Conservation (phyloP, 108 stramenopile genomes). For the Pseudonitzschia pungens region DNA sequence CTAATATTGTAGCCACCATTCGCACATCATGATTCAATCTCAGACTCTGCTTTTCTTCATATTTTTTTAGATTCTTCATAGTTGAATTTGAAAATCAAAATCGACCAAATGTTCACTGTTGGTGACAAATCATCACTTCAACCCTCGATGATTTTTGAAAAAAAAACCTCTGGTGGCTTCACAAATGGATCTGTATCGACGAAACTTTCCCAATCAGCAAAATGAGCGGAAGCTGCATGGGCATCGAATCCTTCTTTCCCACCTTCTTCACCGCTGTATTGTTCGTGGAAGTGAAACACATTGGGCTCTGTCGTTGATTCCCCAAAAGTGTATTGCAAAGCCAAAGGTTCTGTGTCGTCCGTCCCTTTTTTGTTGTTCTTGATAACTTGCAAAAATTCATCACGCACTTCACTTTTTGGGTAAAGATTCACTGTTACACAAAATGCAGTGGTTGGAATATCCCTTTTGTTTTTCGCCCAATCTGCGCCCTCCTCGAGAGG, state of each 20-base stretch:
- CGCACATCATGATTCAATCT: too few relatives aligned
- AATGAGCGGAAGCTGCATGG: constrained; percentile 44
- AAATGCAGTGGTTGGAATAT: constrained; percentile 18
- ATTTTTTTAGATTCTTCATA: too few relatives aligned
- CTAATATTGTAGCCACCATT: too few relatives aligned
- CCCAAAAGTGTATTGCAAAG: constrained; percentile 50
- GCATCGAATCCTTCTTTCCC: constrained; percentile 57
- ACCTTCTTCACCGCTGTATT: constrained; percentile 38
- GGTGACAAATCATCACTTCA: background rate
- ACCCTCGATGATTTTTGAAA: constrained; percentile 28
- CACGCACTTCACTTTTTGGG: constrained; percentile 35
- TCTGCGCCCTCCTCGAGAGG: constrained; percentile 3
- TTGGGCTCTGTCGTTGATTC: constrained; percentile 28
- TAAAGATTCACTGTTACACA: constrained; percentile 45
- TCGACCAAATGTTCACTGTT: too few relatives aligned
- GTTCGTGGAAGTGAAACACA: constrained; percentile 53
- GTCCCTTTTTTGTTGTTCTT: constrained; percentile 46
- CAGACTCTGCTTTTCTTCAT: too few relatives aligned
- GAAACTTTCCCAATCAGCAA: constrained; percentile 55
- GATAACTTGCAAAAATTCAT: constrained; percentile 49
- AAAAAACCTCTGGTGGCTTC: constrained; percentile 39
- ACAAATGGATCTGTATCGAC: constrained; percentile 40
- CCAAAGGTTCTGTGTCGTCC: constrained; percentile 37
- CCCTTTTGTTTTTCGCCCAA: constrained; percentile 2
- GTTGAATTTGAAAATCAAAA: too few relatives aligned